A percentile compares a stretch with the other conserved stretches of the same genome.
phyloP scores from a whole-genome alignment of 176 grass and related monocot genomes.

The Otatea glauca region DNA sequence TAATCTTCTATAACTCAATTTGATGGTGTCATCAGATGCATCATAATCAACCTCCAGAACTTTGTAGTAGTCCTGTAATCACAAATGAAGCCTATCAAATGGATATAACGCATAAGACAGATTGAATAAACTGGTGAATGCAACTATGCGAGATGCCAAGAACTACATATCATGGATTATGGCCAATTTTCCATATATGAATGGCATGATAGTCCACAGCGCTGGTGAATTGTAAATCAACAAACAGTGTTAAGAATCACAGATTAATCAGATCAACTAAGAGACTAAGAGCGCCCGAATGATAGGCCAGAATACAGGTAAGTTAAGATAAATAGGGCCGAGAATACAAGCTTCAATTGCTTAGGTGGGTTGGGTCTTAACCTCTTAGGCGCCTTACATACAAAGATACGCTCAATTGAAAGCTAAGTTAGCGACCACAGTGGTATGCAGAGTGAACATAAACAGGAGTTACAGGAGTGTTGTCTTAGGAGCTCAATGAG shows the following conservation, averaged over 20 bases:
- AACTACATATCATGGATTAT: neutral
- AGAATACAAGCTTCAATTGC: neutral
- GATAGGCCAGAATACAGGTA: neutral
- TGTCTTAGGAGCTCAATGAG: neutral
- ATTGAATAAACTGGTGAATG: neutral
- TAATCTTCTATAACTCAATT: constrained; percentile 74
- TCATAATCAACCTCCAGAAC: constrained; percentile 81
- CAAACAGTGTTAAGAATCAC: neutral
- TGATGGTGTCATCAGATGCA: constrained; percentile 74
- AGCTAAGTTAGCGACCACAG: neutral
- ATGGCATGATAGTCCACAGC: neutral
- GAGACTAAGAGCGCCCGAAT: neutral
- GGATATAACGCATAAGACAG: neutral
- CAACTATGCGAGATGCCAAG: neutral
- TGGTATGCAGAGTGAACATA: constrained; percentile 2
- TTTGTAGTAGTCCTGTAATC: constrained; percentile 70
- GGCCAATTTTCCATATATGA: neutral
- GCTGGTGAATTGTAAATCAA: neutral
- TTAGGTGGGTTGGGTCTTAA: neutral
- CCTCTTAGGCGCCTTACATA: neutral
- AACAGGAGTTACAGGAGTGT: neutral
- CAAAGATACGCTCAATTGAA: neutral
- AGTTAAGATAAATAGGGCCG: neutral
- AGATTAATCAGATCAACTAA: neutral
- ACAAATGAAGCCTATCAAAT: constrained; percentile 36